A percentile compares a stretch with the other conserved stretches of the same genome.
Conservation (phyloP, 331 rosid genomes). For the Ulmus americana region DNA sequence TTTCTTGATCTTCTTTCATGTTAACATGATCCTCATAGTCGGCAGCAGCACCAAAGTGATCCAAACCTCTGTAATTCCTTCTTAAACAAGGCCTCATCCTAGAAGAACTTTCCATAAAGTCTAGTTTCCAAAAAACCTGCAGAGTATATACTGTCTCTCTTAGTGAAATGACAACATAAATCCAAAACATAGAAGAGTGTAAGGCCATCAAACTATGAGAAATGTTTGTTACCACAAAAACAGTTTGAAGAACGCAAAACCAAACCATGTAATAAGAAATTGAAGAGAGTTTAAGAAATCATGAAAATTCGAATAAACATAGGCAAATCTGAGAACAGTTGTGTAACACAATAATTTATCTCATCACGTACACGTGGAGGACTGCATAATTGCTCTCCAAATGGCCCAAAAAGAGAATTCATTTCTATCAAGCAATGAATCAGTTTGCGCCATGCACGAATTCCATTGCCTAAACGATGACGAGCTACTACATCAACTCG, state of each 20-base stretch:
- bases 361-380: conserved; percentile 65
- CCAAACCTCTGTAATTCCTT: conserved; percentile 77
- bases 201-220: conserved; percentile 17
- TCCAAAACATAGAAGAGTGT: conserved; percentile 6
- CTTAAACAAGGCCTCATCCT: conserved; percentile 82
- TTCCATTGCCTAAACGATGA: conserved; percentile 59
- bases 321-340: conserved; percentile 17
- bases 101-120: conserved; percentile 85
- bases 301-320: conserved; percentile 17
- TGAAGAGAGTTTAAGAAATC: neutral
- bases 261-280: neutral
- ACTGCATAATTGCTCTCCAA: conserved; percentile 59
- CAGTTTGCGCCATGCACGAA: conserved; percentile 88
- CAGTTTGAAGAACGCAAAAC: neutral
- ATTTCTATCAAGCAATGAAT: conserved; percentile 72
- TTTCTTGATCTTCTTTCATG: conserved; percentile 38
- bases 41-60: conserved; percentile 90
- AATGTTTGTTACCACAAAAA: neutral
- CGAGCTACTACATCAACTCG: conserved; percentile 52
- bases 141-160: conserved; percentile 1
- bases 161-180: conserved; percentile 2
- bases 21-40: conserved; percentile 54
- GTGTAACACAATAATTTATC: conserved; percentile 11
- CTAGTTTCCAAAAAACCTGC: conserved; percentile 96
- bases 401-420: conserved; percentile 83